Conservation (phyloP, 2,329 filamentous ascomycete species). For the Thielaviopsis euricoi region DNA sequence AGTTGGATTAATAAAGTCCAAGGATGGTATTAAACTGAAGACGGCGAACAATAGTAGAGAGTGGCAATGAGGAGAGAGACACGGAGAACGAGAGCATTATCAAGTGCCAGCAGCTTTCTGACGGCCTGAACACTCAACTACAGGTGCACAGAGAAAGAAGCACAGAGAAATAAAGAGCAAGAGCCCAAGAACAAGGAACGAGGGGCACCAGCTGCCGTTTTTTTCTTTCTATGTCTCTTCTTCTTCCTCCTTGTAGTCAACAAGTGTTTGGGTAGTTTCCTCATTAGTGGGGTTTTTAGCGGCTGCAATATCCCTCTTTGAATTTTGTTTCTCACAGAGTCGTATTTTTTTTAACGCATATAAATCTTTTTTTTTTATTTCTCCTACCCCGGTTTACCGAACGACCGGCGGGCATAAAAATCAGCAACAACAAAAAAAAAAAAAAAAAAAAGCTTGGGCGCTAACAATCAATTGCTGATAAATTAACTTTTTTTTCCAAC, state of each 20-base stretch:
- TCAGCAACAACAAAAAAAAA: not conserved
- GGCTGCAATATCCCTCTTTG: not conserved
- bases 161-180: not conserved
- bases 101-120: no score
- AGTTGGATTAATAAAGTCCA: no score
- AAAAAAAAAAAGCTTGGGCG: not conserved
- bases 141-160: no score
- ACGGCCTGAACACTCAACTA: no score
- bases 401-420: not conserved
- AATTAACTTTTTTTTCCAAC: not conserved
- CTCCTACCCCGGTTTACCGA: not conserved
- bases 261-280: not conserved
- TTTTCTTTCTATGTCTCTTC: no score
- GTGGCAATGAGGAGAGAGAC: no score
- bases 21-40: no score
- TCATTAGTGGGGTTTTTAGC: not conserved
- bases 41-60: no score
- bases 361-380: not conserved
- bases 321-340: not conserved
- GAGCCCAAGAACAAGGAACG: not conserved
- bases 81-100: no score
- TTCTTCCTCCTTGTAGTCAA: no score
- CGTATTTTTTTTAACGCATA: no score
- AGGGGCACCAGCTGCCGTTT: not conserved
- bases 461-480: not conserved